phyloP scores from a whole-genome alignment of 1,284 basidiomycete species.

The Neolentinus lepideus region DNA sequence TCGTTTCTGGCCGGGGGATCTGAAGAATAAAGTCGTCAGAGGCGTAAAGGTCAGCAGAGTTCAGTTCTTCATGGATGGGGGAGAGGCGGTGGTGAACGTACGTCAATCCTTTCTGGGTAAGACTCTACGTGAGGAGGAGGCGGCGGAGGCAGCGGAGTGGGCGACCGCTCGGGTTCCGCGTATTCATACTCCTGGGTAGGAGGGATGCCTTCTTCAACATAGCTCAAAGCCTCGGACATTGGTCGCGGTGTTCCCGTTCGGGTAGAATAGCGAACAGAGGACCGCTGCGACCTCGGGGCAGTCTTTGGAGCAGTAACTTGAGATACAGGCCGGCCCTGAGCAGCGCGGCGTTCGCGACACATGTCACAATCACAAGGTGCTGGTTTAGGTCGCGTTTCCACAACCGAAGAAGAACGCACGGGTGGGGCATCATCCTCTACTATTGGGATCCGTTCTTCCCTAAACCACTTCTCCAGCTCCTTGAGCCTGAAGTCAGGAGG shows the following conservation, averaged over 20 bases:
- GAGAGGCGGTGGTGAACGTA: conserved; percentile 19
- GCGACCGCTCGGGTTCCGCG: neutral
- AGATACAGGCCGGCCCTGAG: neutral
- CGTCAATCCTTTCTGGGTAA: neutral
- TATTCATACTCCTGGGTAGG: neutral
- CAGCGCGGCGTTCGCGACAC: neutral
- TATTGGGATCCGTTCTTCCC: conserved; percentile 24
- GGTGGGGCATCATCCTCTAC: neutral
- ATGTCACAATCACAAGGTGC: neutral
- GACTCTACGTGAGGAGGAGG: no score
- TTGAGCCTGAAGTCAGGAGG: conserved; percentile 66
- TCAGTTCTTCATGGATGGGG: conserved; percentile 26
- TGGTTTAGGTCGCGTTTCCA: neutral
- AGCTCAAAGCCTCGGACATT: neutral
- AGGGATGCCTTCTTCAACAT: neutral
- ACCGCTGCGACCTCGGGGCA: neutral
- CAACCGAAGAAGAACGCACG: neutral
- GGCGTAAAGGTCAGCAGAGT: conserved; percentile 11
- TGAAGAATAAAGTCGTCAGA: conserved; percentile 16
- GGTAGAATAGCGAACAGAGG: neutral
- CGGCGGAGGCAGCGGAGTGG: neutral
- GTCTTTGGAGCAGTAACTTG: neutral
- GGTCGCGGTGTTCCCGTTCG: neutral
- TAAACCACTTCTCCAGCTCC: conserved; percentile 72
- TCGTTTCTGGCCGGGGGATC: conserved; percentile 17